Evolutionary conservation across 371 early-diverging fungal species (phyloP), one percentile per base, ranked within the genome.

Genomic region (Aphelidium insulamus): DNA sequence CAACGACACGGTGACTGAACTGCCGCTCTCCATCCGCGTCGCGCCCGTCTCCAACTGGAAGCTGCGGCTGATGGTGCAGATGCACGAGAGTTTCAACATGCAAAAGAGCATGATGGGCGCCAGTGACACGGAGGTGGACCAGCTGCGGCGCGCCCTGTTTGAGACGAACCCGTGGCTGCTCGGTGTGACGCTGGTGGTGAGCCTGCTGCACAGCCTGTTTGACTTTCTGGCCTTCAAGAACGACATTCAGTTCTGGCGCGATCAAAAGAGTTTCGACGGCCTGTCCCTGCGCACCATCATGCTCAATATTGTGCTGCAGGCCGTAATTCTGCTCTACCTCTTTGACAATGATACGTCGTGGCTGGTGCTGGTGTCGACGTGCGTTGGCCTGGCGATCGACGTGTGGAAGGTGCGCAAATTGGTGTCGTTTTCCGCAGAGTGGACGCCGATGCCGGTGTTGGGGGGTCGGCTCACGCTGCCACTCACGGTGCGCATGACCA

Each of bases 201-300:
- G 78, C 28, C 32, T 73, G 3, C 48, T 91, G 10, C 92, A 91
- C 55, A 69, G 73, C 31, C 44, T 77, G 2, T 86, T 91, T 53
- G 88, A 87, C 48, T 78, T 91, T 53, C 53, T 90, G 38, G 91
- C 91, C 0, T 90, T 87, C 52, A 91, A 85, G 57, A 86, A 85
- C 46, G 84, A 87, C 48, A 77, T 90, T 41, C 55, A 77, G 7
- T 85, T 85, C 59, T 91, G 91, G 91, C 59, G 57, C 36, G 66
- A 77, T 30, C 66, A 68, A 41, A 74, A 77, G 45, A n/a, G n/a
- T n/a, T 68, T 72, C 32, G 68, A 70, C 43, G 92, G 92, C 34
- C 61, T 91, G 10, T 82, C 83, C 0, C 72, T 87, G 15, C 71
- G 86, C 24, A 49, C 80, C 9, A 66, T 87, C 40, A 39, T 80